Base-by-base conservation (phyloP, 2,329 filamentous ascomycete genomes). In the Epichloe baconii region DNA sequence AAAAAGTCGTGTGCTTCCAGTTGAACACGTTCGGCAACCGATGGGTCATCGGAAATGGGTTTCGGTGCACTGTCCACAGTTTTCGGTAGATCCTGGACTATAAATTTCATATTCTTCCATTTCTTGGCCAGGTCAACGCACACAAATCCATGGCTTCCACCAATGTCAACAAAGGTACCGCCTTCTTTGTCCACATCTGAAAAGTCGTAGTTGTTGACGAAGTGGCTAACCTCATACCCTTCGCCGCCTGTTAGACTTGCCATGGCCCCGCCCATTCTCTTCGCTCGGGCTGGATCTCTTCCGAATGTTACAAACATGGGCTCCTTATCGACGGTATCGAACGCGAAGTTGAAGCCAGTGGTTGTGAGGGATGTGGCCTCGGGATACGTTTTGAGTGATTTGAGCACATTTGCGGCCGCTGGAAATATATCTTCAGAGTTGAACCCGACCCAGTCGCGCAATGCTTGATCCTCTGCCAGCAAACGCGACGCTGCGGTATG, bases 71-170 rank as follows among this genome's bases (percentile, higher is more conserved):
- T 72, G 6, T 68, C 66, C 14, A 79, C 62, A 15, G 71, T 77
- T 56, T 68, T 71, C n/a, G 64, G 62, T 31, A 78, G 63, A 55
- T 80, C 77, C 58, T 80, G 75, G 23, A 79, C 78, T 14, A 80
- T 63, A 58, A 80, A 80, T 44, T 66, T 69, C 56, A 79, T 70
- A 40, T 73, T 68, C 45, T 68, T 68, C 63, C 73, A 79, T 51
- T 62, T 64, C 54, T 67, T 66, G 2, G 76, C 79, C 43, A 83
- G 64, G 3, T 73, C 75, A n/a, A 77, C 68, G 45, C 69, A 73
- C n/a, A 76, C 73, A 45, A 79, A 76, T 0, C 80, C 80, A 49
- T 76, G 74, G 17, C 74, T 77, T 2, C 80, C 79, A 10, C 80
- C 79, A 14, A 80, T 58, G 50, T 83, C 79, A 4, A 83, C 77